Evolutionary conservation across 768 basidiomycete genomes (phyloP), one percentile per base, ranked within the genome.

Genomic region (Naganishia vaughanmartiniae): DNA sequence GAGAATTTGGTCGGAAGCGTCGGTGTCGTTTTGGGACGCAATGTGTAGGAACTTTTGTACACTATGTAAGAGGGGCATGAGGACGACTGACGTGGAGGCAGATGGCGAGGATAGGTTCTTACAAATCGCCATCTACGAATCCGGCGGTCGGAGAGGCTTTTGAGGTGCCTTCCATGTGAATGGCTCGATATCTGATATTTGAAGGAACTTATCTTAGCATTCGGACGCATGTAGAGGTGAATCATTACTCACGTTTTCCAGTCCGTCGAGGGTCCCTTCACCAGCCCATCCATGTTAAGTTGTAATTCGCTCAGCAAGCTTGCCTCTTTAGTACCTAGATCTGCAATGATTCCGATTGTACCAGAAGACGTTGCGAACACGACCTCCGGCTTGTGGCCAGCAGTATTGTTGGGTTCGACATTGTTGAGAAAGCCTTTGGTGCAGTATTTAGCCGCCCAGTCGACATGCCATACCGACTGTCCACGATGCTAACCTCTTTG

Each of bases 101-200:
- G 33, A 48, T n/a, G 33, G 17, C 26, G 4, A 11, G 26, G 19
- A 69, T 11, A 5, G 3, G 11, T 14, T 74, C 79, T 76, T 57
- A 80, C 79, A 78, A 81, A 60, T 79, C 78, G 17, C 80, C 80
- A 70, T 81, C 80, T 46, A 81, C 73, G 67, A 79, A 81, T 1
- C 80, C 80, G 0, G 74, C 75, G 7, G 76, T 78, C 4, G 76
- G 75, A 12, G 71, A 63, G 42, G 71, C 67, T 39, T 69, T 69
- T 0, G 57, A 51, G 34, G 57, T 72, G 19, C 71, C 71, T 39
- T 72, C 71, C 30, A 67, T 67, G 46, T 72, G 67, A 3, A 72
- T 69, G 33, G 65, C 67, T 19, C 71, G 67, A 51, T 72, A 69
- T 46, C 71, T 55, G 15, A 15, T 15, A 21, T 14, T 2, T 1